phyloP scores from a whole-genome alignment of 805 yeast genomes.

The Suhomyces pyralidae region DNA sequence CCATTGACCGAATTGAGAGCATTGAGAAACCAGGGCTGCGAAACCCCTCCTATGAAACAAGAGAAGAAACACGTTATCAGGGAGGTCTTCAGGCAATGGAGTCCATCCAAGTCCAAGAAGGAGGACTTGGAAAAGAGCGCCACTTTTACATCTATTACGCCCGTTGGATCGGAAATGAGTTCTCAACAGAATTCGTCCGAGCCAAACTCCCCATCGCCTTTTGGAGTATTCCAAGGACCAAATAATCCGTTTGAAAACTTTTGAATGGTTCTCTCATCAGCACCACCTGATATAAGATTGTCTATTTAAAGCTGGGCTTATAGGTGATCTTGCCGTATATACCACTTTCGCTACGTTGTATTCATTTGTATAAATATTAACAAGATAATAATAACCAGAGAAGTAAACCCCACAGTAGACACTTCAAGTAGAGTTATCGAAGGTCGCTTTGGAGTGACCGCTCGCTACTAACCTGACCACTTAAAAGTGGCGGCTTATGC shows the following conservation, averaged over 20 bases:
- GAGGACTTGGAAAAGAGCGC: conserved; percentile 3
- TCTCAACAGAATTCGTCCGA: conserved; percentile 1
- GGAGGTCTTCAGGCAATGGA: conserved; percentile 4
- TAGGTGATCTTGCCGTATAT: background rate
- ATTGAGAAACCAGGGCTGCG: conserved; percentile 9
- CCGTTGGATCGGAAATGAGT: conserved; percentile 2
- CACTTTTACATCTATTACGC: background rate
- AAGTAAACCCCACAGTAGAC: background rate
- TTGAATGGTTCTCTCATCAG: background rate
- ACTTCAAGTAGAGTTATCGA: too few species aligned
- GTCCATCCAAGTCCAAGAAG: conserved; percentile 2
- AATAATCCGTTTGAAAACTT: conserved; percentile 1
- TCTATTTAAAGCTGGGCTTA: background rate
- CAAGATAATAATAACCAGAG: background rate
- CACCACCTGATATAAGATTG: background rate
- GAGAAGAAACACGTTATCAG: conserved; percentile 1
- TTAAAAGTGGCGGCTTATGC: too few species aligned
- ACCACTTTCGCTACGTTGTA: background rate
- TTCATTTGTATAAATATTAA: background rate
- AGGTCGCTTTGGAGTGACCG: too few species aligned
- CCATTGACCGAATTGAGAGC: conserved; percentile 24
- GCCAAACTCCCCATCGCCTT: conserved; percentile 1
- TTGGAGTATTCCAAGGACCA: conserved; percentile 1
- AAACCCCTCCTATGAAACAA: conserved; percentile 1
- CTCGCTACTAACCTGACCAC: too few species aligned